Base-by-base conservation (phyloP, 495 filamentous ascomycete genomes). In the Aspergillus diversus region DNA sequence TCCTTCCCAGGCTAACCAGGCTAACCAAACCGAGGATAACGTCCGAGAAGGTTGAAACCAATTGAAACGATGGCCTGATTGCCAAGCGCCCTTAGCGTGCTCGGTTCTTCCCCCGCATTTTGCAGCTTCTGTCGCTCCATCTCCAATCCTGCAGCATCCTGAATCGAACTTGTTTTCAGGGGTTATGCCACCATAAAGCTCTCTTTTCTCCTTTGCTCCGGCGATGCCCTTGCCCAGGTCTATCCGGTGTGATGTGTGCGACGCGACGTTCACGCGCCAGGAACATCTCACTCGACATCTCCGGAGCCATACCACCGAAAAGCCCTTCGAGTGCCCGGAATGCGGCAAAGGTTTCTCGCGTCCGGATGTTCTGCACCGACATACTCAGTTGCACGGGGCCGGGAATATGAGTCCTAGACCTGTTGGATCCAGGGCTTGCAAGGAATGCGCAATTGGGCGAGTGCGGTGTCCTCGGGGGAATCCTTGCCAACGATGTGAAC, bases 241-340 rank as follows among this genome's bases (percentile, higher is more conserved):
- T 12, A 43, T 50, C n/a, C 47, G n/a, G 16, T 50, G 47, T 17
- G 47, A 50, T 6, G 47, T 50, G 47, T 50, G 47, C 47, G n/a
- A 50, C n/a, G 16, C 47, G n/a, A 50, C 47, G 1, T 50, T 50
- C 47, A 50, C 47, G 9, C 47, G 47, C 3, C 47, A 50, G 16
- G 47, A 50, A 16, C 47, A 50, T 27, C 47, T 50, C 8, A 50
- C 6, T 9, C 47, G 47, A 1, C 47, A 50, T 50, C 5, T 7
- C 16, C 47, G 47, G 5, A 31, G 47, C 47, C 47, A 50, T 17
- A 50, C 47, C 47, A 50, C 47, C 47, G 47, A 50, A 5, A 17
- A 31, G 9, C 47, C 47, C 1, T 50, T 21, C 11, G n/a, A 50
- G 1, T 50, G 47, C 47, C 9, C 16, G 16, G n/a, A 27, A 4